Evolutionary conservation across 1,284 basidiomycete genomes (phyloP).

Genomic region (Crepidotus sp.): DNA sequence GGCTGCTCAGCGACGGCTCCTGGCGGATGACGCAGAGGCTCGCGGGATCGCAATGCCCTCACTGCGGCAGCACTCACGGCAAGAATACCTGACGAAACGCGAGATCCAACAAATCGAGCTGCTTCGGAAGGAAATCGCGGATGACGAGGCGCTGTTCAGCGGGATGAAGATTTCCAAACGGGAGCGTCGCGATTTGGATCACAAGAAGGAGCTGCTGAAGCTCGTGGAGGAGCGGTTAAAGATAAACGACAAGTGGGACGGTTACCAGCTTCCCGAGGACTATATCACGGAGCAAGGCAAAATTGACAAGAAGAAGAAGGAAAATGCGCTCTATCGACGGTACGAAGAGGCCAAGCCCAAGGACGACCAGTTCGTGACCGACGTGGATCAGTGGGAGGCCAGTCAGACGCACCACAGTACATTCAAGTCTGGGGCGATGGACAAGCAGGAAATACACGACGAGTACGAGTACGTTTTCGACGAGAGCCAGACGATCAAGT

Average conservation of each 20-base stretch:
- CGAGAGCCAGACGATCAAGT: slow-evolving; percentile 93
- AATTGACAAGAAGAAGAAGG: slow-evolving; percentile 94
- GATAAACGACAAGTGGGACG: slow-evolving; percentile 91
- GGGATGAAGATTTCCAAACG: slow-evolving; percentile 85
- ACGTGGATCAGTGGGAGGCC: slow-evolving; percentile 95
- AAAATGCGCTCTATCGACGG: slow-evolving; percentile 87
- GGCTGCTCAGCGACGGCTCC: slow-evolving; percentile 67
- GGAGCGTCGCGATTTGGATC: slow-evolving; percentile 75
- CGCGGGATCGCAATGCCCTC: slow-evolving; percentile 75
- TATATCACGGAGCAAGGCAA: slow-evolving; percentile 99
- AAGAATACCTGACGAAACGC: slow-evolving; percentile 93
- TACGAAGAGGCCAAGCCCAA: slow-evolving; percentile 89
- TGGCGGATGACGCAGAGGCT: slow-evolving; percentile 81
- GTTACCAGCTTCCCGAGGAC: slow-evolving; percentile 92
- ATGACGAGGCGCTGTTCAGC: slow-evolving; percentile 81
- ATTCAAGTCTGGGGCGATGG: slow-evolving; percentile 83
- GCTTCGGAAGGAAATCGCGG: slow-evolving; percentile 84
- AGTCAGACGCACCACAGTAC: slow-evolving; percentile 86
- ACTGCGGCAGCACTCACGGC: slow-evolving; percentile 77
- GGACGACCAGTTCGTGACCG: slow-evolving; percentile 89
- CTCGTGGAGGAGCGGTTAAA: slow-evolving; percentile 90
- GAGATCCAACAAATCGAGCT: slow-evolving; percentile 95
- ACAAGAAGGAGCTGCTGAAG: slow-evolving; percentile 87
- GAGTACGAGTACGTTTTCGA: slow-evolving; percentile 98
- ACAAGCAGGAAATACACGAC: slow-evolving; percentile 73